Evolutionary conservation across 2,329 filamentous ascomycete genomes (phyloP), one percentile per base, ranked within the genome.

Genomic region (Ceratocystis destructans): DNA sequence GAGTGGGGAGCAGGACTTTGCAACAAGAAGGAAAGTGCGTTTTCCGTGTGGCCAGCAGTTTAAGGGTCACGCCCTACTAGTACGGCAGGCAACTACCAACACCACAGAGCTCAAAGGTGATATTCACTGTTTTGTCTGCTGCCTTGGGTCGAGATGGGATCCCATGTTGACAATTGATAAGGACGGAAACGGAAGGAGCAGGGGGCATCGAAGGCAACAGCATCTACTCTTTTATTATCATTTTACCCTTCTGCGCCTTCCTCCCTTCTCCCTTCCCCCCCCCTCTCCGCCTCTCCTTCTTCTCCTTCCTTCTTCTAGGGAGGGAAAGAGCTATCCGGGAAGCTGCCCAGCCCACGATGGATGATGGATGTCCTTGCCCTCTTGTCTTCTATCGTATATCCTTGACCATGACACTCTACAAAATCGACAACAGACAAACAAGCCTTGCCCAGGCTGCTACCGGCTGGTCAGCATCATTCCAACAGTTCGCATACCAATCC

Each of bases 151-250:
- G 1, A 7, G 12, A 41, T 15, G 37, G 17, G 20, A 7, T 6
- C 55, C 28, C 55, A 59, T 20, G 55, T n/a, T 59, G 55, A 37
- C 55, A 37, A 59, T 59, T 59, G 28, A 37, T 57, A 20, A 37
- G 37, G 28, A 59, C 28, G 55, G 55, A 37, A 20, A 59, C 2
- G 55, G 55, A 59, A 59, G 55, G 55, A n/a, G 55, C 17, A 59
- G 25, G 48, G 12, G 28, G 4, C 28, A 59, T 20, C 15, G 28
- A n/a, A 59, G 37, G 55, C 55, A 59, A 59, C 55, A 33, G 22
- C 55, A n/a, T 15, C 28, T 31, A 20, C 15, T 12, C 15, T 31
- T 53, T 28, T 28, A 5, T 10, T 17, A 8, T 53, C 28, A 12
- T 28, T 48, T 8, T 22, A 22, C 17, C 17, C 20, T 48, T 48